Evolutionary conservation across 805 yeast species (phyloP).

Genomic region (Candida caryicola): DNA sequence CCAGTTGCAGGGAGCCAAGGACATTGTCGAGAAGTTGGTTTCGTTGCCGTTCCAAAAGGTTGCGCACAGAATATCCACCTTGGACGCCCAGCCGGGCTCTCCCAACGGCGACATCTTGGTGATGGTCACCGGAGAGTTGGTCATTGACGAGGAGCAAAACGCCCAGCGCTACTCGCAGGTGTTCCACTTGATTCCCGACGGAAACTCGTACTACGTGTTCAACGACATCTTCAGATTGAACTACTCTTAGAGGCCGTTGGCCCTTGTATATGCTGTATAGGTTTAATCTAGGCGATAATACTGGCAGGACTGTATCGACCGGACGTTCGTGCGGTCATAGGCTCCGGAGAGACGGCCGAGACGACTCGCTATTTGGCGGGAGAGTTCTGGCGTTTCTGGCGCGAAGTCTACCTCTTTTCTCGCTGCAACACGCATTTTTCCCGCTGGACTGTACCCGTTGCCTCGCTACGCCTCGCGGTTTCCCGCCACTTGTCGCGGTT

Average conservation of each 20-base stretch:
- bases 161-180: constrained; percentile 97
- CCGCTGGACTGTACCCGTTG: too few relatives aligned
- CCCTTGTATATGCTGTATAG: too few relatives aligned
- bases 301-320: too few relatives aligned
- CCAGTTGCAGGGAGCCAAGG: constrained; percentile 92
- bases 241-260: constrained; percentile 54
- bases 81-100: constrained; percentile 97
- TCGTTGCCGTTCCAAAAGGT: constrained; percentile 91
- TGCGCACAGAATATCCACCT: constrained; percentile 86
- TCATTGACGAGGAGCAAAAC: constrained; percentile 91
- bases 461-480: too few relatives aligned
- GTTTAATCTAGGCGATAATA: too few relatives aligned
- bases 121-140: constrained; percentile 94
- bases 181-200: constrained; percentile 94
- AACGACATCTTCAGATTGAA: constrained; percentile 96
- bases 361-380: too few relatives aligned
- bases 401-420: too few relatives aligned
- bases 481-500: too few relatives aligned
- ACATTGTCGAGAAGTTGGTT: constrained; percentile 86
- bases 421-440: too few relatives aligned
- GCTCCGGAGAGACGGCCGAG: too few relatives aligned
- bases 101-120: constrained; percentile 90
- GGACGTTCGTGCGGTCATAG: too few relatives aligned
- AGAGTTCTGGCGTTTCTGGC: too few relatives aligned
- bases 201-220: constrained; percentile 85